phyloP scores from a whole-genome alignment of 1,139 yeast genomes.

The Geotrichum phurueaensis region DNA sequence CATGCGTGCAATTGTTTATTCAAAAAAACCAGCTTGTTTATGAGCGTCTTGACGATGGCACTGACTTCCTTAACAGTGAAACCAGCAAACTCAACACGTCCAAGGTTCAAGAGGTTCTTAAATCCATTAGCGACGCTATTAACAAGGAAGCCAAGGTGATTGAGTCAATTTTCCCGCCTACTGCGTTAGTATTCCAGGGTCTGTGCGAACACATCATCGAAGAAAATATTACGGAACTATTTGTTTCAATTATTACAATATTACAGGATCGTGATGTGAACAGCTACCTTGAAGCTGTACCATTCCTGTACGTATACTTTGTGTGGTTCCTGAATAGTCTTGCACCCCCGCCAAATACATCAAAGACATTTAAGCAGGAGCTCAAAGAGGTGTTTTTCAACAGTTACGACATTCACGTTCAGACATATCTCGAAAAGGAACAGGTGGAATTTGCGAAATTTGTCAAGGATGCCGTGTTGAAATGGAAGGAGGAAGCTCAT shows the following conservation, averaged over 20 bases:
- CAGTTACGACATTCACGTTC: conserved; percentile 13
- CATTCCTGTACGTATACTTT: conserved; percentile 15
- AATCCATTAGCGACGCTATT: conserved; percentile 35
- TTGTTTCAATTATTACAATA: conserved; percentile 27
- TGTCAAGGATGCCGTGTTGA: conserved; percentile 31
- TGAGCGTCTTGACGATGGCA: conserved; percentile 13
- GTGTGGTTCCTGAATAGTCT: conserved; percentile 18
- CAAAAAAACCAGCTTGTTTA: conserved; percentile 42
- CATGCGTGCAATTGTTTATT: conserved; percentile 44
- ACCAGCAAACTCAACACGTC: conserved; percentile 32
- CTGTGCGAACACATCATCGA: conserved; percentile 36
- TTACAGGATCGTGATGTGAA: conserved; percentile 14
- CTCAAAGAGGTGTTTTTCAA: conserved; percentile 14
- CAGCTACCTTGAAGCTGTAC: conserved; percentile 16
- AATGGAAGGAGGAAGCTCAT: conserved; percentile 35
- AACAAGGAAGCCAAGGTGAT: conserved; percentile 35
- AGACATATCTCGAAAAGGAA: conserved; percentile 13
- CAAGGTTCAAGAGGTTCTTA: conserved; percentile 30
- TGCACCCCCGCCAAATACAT: conserved; percentile 8
- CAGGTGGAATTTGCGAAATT: conserved; percentile 17
- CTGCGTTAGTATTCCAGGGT: conserved; percentile 29
- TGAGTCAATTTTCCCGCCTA: conserved; percentile 34
- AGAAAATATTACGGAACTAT: conserved; percentile 33
- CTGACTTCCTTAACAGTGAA: conserved; percentile 26
- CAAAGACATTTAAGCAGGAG: conserved; percentile 4